Conservation (phyloP, 768 basidiomycete species). For the Porphyrellus cyaneotinctus region DNA sequence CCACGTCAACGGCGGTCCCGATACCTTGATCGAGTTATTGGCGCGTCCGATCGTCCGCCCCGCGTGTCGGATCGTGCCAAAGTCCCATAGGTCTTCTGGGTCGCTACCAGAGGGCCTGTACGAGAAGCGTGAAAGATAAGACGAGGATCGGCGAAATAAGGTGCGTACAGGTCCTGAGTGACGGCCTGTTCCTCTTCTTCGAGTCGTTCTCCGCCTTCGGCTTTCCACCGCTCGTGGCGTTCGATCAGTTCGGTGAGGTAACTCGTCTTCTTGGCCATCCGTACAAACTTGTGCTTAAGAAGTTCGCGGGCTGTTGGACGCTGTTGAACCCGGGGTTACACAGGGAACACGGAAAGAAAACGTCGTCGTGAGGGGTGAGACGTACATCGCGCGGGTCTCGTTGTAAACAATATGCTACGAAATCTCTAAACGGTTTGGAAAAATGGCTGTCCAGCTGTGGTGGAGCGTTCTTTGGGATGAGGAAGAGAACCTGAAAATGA, state of each 20-base stretch:
- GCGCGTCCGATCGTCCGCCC: conserved; percentile 67
- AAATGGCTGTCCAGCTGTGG: conserved; percentile 88
- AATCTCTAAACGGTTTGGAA: conserved; percentile 90
- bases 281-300: conserved; percentile 93
- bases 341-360: not conserved
- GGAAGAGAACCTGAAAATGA: conserved; percentile 74
- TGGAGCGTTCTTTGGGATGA: conserved; percentile 97
- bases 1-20: conserved; percentile 75
- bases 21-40: conserved; percentile 48
- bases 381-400: conserved; percentile 89
- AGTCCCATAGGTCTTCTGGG: conserved; percentile 91
- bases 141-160: not conserved
- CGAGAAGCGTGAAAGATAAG: not conserved
- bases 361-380: conserved; percentile 8
- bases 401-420: conserved; percentile 88
- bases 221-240: conserved; percentile 88
- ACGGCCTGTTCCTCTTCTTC: conserved; percentile 67
- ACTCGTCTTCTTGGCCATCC: conserved; percentile 90
- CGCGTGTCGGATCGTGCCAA: conserved; percentile 88
- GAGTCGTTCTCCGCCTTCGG: conserved; percentile 74
- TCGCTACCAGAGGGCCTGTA: conserved; percentile 54
- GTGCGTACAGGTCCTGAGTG: conserved; percentile 59
- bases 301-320: conserved; percentile 94
- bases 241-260: conserved; percentile 97
- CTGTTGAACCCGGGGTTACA: conserved; percentile 38